phyloP scores from a whole-genome alignment of 140 eudicot genomes.

The Stevia rebaudiana region DNA sequence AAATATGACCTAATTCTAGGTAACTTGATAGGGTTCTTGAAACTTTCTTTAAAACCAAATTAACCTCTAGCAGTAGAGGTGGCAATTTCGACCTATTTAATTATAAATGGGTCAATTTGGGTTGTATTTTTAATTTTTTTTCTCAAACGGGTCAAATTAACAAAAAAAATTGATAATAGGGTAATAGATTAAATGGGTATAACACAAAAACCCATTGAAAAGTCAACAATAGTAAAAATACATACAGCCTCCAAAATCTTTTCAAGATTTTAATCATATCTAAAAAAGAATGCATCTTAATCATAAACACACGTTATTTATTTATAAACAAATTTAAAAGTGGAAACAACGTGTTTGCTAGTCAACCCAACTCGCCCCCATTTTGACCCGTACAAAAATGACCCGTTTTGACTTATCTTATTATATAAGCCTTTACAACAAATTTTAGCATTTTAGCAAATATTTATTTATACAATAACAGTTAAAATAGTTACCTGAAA shows the following conservation, averaged over 20 bases:
- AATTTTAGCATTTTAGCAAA: background rate
- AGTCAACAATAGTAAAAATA: background rate
- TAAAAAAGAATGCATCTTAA: no score
- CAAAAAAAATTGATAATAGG: background rate
- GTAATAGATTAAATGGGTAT: background rate
- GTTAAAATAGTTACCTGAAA: conserved; percentile 44
- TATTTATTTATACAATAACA: background rate
- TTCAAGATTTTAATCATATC: conserved; percentile 2
- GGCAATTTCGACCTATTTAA: background rate
- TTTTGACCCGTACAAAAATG: background rate
- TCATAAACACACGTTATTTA: background rate
- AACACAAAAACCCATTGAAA: background rate
- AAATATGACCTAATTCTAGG: no score
- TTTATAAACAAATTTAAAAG: background rate
- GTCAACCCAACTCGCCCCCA: background rate
- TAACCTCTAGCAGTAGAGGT: background rate
- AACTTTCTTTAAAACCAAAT: background rate
- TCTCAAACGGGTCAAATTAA: background rate
- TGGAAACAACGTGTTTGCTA: background rate
- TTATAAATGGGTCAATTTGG: background rate
- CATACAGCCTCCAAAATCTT: background rate
- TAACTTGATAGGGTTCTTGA: background rate
- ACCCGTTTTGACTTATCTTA: background rate
- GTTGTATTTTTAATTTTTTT: background rate
- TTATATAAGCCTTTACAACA: background rate